Evolutionary conservation across 208 protist genomes (phyloP), one percentile per base, ranked within the genome.

Genomic region (Wallacemonas sp.): DNA sequence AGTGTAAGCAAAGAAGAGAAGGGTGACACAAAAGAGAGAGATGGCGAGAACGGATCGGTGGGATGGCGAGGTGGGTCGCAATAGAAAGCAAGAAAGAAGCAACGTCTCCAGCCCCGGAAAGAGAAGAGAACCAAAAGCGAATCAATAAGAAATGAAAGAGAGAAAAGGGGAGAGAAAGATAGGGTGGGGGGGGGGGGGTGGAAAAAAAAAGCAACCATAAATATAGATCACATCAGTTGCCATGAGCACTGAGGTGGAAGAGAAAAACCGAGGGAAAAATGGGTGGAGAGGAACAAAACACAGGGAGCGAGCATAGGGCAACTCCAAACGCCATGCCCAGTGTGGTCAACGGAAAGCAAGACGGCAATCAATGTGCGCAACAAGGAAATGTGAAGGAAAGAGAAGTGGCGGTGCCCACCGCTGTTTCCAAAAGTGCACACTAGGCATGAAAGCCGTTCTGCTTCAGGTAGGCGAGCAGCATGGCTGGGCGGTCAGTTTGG

Each of bases 401-500:
- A n/a, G n/a, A n/a, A n/a, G n/a, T n/a, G n/a, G n/a, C n/a, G n/a
- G n/a, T n/a, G n/a, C n/a, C n/a, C n/a, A n/a, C n/a, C n/a, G n/a
- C n/a, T n/a, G n/a, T n/a, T n/a, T n/a, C n/a, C n/a, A n/a, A n/a
- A n/a, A n/a, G n/a, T n/a, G n/a, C n/a, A n/a, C n/a, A 14, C 36
- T 41, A 63, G 6, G 57, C 24, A 21, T 63, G 74, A 48, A 47
- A 49, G 5, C 74, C 82, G 16, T 70, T 70, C 12, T 43, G 38
- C 26, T 74, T 39, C 0, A 88, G 68, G 72, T 88, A 88, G 0
- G 61, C 27, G 19, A 88, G 70, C 33, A 88, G 63, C 69, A 83
- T 69, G n/a, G 67, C 61, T 32, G 83, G 83, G 0, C 83, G 71
- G 49, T 88, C 83, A 1, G 83, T 88, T 57, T 88, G 83, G 21